A percentile compares a stretch with the other conserved stretches of the same genome.
Conservation (phyloP, 805 yeast species). For the Metschnikowia lunata region DNA sequence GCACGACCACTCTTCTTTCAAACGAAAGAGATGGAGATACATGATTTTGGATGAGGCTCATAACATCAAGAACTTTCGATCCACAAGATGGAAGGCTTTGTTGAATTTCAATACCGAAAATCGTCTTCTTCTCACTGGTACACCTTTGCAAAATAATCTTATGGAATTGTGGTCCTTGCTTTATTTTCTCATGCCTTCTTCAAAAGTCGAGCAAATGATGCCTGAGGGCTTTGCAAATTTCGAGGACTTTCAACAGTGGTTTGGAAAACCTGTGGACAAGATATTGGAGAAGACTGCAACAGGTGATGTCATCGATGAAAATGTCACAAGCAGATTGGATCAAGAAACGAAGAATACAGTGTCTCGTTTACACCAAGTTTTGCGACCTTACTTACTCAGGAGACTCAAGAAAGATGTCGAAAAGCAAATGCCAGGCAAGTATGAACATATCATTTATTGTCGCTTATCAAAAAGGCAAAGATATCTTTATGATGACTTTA, state of each 20-base stretch:
- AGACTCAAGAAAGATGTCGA: slow-evolving; percentile 95
- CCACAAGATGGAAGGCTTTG: slow-evolving; percentile 95
- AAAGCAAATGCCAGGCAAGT: slow-evolving; percentile 97
- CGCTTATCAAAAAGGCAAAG: slow-evolving; percentile 89
- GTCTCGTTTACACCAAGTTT: slow-evolving; percentile 82
- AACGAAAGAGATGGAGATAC: slow-evolving; percentile 90
- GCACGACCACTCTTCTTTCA: slow-evolving; percentile 91
- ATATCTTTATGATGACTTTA: slow-evolving; percentile 88
- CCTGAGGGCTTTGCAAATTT: slow-evolving; percentile 95
- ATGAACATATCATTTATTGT: slow-evolving; percentile 92
- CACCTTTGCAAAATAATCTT: slow-evolving; percentile 92
- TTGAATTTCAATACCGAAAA: slow-evolving; percentile 90
- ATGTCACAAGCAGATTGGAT: slow-evolving; percentile 45
- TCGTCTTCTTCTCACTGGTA: slow-evolving; percentile 86
- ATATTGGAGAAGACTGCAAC: slow-evolving; percentile 63
- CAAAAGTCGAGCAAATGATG: slow-evolving; percentile 66
- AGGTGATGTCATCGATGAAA: slow-evolving; percentile 48
- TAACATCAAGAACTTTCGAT: slow-evolving; percentile 91
- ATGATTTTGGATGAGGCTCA: slow-evolving; percentile 98
- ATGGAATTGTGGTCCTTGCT: slow-evolving; percentile 95
- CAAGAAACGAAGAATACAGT: slow-evolving; percentile 83
- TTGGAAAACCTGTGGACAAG: slow-evolving; percentile 94
- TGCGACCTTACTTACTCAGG: slow-evolving; percentile 87
- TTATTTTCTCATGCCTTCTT: slow-evolving; percentile 93
- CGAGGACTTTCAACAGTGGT: slow-evolving; percentile 97